These are phyloP conservation scores for Crassisporium funariophilum DNA, from an alignment of 768 basidiomycete genomes.

Conservation along the genomic window DNA sequence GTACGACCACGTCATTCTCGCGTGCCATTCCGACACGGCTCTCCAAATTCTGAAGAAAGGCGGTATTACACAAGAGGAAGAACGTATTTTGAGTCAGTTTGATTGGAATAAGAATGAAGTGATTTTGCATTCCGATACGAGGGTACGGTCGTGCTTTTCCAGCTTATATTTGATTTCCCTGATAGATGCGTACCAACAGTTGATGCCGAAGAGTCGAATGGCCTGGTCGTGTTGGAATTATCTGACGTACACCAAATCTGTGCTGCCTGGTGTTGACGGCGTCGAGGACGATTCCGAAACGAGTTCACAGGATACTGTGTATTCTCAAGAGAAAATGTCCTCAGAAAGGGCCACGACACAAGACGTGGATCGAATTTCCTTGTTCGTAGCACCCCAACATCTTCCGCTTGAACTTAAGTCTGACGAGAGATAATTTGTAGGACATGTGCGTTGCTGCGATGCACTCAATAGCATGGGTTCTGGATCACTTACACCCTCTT, in stretches of 20 bases:
- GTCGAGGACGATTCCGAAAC: constrained; percentile 2
- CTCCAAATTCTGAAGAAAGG: constrained; percentile 54
- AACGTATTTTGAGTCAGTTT: constrained; percentile 57
- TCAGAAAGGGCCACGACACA: constrained; percentile 24
- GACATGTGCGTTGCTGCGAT: constrained; percentile 40
- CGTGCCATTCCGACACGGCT: constrained; percentile 71
- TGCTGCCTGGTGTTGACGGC: neutral
- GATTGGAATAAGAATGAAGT: constrained; percentile 70
- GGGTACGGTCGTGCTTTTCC: constrained; percentile 39
- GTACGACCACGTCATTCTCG: constrained; percentile 75
- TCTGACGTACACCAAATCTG: constrained; percentile 47
- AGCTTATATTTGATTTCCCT: neutral
- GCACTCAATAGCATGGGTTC: neutral
- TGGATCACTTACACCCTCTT: neutral
- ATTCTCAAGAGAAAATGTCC: constrained; percentile 12
- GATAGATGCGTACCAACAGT: constrained; percentile 31
- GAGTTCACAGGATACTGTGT: constrained; percentile 7
- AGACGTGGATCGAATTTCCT: constrained; percentile 59
- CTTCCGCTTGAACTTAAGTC: neutral
- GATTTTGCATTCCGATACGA: constrained; percentile 64
- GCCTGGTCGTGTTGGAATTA: constrained; percentile 87
- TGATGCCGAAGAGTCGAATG: constrained; percentile 62
- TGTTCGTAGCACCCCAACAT: constrained; percentile 48
- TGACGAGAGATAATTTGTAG: constrained; percentile 23
- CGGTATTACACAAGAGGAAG: constrained; percentile 53